These are phyloP conservation scores for Yamagishiella unicocca DNA, from an alignment of 139 green algal genomes.

Conservation along the genomic window DNA sequence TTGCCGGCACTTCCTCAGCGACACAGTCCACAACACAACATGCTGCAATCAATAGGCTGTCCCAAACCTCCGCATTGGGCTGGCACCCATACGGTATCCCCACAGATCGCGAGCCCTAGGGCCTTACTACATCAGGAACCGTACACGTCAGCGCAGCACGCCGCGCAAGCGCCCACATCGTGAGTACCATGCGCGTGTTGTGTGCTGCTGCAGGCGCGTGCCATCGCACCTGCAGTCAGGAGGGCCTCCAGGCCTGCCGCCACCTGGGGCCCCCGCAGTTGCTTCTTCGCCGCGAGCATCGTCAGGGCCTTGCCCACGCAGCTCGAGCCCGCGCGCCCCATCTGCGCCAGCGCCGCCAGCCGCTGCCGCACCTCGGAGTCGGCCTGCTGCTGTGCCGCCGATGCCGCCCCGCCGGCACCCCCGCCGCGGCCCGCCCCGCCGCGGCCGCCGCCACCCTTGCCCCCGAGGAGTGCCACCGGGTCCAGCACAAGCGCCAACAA, in stretches of 20 bases:
- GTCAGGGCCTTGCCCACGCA: constrained; percentile 58
- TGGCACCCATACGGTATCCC: no score
- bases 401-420: constrained; percentile 15
- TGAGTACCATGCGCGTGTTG: no score
- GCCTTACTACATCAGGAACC: no score
- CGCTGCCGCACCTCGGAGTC: constrained; percentile 56
- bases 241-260: constrained; percentile 63
- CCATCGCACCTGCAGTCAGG: constrained; percentile 39
- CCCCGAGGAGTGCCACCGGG: constrained; percentile 34
- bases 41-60: no score
- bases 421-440: not conserved
- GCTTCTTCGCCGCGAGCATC: constrained; percentile 49
- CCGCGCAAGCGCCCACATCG: no score
- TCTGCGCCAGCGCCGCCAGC: constrained; percentile 64
- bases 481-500: constrained; percentile 63
- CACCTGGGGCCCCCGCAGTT: constrained; percentile 44
- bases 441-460: not conserved
- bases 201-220: no score
- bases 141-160: no score
- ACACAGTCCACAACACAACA: no score
- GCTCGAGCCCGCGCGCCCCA: constrained; percentile 50
- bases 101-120: no score
- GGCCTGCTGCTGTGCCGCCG: constrained; percentile 27
- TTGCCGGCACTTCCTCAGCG: no score
- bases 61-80: no score